Conservation (phyloP, 768 basidiomycete species). For the Boletus rubroflammeus region DNA sequence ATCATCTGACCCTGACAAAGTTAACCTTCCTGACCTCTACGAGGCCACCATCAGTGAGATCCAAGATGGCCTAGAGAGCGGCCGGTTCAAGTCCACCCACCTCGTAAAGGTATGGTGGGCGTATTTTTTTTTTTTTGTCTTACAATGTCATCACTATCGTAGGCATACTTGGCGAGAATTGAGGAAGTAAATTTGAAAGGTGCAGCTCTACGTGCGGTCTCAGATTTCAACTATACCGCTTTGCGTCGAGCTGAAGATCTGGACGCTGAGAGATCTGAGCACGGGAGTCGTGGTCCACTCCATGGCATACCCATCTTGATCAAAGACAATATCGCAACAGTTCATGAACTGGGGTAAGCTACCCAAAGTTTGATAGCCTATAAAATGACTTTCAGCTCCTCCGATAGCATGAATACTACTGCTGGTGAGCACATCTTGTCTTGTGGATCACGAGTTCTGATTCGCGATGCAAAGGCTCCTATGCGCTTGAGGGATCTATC, state of each 20-base stretch:
- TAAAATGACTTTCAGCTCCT: not conserved
- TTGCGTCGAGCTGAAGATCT: conserved; percentile 48
- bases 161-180: conserved; percentile 67
- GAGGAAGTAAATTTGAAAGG: conserved; percentile 66
- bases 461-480: conserved; percentile 29
- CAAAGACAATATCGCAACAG: conserved; percentile 45
- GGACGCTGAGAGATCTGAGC: conserved; percentile 49
- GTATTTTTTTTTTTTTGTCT: too few relatives aligned
- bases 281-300: conserved; percentile 43
- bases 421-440: conserved; percentile 37
- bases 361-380: not conserved
- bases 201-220: conserved; percentile 51
- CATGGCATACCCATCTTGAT: conserved; percentile 60
- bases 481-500: conserved; percentile 37
- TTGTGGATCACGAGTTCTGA: not conserved
- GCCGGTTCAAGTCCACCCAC: conserved; percentile 55
- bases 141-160: not conserved
- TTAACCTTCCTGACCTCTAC: conserved; percentile 48
- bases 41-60: conserved; percentile 56
- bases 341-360: conserved; percentile 24
- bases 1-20: not conserved
- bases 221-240: conserved; percentile 55
- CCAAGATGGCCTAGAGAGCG: conserved; percentile 47
- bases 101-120: conserved; percentile 49
- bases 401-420: conserved; percentile 46